Evolutionary conservation across 805 yeast genomes (phyloP).

Genomic region (Sugiyamaella floridensis): DNA sequence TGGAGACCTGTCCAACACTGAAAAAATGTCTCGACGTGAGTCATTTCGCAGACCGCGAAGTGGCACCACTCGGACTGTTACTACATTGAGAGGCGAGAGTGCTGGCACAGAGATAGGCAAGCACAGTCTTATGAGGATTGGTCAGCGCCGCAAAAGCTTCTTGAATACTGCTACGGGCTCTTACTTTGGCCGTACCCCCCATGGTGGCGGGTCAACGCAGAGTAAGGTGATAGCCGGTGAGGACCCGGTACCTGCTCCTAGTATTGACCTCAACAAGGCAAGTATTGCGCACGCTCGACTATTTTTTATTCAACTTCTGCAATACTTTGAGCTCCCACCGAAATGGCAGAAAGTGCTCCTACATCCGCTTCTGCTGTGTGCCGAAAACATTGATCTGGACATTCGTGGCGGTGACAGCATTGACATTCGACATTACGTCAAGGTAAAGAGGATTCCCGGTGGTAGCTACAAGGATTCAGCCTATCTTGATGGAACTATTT

Average conservation of each 20-base stretch:
- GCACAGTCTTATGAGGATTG: slow-evolving; percentile 14
- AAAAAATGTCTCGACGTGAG: neutral
- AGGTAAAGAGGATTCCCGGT: slow-evolving; percentile 78
- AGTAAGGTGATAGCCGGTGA: neutral
- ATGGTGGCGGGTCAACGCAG: neutral
- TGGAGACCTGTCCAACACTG: neutral
- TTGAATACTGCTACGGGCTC: slow-evolving; percentile 2
- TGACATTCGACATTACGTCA: slow-evolving; percentile 83
- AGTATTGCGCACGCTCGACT: slow-evolving; percentile 25
- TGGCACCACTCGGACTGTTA: slow-evolving; percentile 11
- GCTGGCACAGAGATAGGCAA: neutral
- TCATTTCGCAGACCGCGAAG: slow-evolving; percentile 19
- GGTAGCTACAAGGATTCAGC: slow-evolving; percentile 55
- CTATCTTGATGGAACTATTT: slow-evolving; percentile 70
- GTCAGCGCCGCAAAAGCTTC: slow-evolving; percentile 18
- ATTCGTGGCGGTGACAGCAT: slow-evolving; percentile 61
- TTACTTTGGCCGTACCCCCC: neutral
- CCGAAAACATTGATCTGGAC: slow-evolving; percentile 55
- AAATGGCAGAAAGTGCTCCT: slow-evolving; percentile 56
- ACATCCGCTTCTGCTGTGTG: slow-evolving; percentile 44
- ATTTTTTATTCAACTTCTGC: slow-evolving; percentile 28
- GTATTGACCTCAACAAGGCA: slow-evolving; percentile 28
- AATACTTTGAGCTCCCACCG: slow-evolving; percentile 31
- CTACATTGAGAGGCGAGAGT: neutral
- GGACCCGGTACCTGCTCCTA: slow-evolving; percentile 4